phyloP scores from a whole-genome alignment of 2,329 filamentous ascomycete species.

The Aspergillus fumigatiaffinis region DNA sequence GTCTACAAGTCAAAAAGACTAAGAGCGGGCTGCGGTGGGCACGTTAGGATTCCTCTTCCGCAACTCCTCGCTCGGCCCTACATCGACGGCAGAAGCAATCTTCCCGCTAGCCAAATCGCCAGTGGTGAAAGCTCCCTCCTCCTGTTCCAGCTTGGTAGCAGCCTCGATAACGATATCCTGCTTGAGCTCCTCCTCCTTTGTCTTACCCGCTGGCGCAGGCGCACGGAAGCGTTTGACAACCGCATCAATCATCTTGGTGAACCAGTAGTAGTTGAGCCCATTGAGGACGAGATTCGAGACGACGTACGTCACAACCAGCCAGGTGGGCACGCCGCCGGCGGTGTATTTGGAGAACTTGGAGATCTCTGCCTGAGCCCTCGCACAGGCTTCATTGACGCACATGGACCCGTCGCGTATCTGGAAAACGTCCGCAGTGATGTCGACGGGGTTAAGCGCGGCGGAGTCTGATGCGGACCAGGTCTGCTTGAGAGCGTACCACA shows the following conservation, averaged over 20 bases:
- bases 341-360: constrained; percentile 46
- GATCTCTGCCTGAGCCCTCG: constrained; percentile 43
- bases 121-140: constrained; percentile 26
- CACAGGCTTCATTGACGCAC: constrained; percentile 38
- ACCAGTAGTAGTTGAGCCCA: constrained; percentile 63
- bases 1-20: not conserved
- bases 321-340: constrained; percentile 48
- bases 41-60: constrained; percentile 35
- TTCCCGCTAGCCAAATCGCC: constrained; percentile 22
- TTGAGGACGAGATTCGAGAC: constrained; percentile 59
- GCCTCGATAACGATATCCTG: constrained; percentile 35
- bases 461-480: constrained; percentile 31
- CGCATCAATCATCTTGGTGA: constrained; percentile 64
- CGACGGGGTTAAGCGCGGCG: constrained; percentile 23
- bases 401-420: constrained; percentile 29
- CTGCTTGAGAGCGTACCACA: constrained; percentile 51
- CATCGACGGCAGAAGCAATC: constrained; percentile 41
- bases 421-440: constrained; percentile 35
- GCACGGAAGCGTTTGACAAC: constrained; percentile 58
- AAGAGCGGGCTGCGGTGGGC: constrained; percentile 12
- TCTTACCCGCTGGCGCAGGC: constrained; percentile 20
- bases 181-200: constrained; percentile 18
- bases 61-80: constrained; percentile 89
- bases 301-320: constrained; percentile 58
- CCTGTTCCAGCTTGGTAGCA: constrained; percentile 25